phyloP scores from a whole-genome alignment of 208 protist species.

The Jaenimonas drosophilae region DNA sequence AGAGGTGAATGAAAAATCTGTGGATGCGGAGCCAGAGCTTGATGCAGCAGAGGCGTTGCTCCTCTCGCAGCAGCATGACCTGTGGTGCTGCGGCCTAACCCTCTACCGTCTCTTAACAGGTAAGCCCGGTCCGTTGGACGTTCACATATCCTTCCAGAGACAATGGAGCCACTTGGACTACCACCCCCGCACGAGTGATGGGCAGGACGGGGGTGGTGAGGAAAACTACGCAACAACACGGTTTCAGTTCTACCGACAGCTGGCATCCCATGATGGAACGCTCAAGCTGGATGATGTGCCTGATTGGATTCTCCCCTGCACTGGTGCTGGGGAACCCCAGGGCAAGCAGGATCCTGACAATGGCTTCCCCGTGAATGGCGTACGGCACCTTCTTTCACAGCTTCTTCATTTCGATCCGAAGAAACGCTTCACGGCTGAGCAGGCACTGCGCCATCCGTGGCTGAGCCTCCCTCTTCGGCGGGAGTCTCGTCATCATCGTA shows the following conservation, averaged over 20 bases:
- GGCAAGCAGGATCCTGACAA: background rate
- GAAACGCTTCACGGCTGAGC: constrained; percentile 44
- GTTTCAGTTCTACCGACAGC: constrained; percentile 64
- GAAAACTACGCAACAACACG: constrained; percentile 12
- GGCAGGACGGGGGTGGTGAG: constrained; percentile 2
- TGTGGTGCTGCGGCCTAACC: constrained; percentile 74
- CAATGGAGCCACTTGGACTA: constrained; percentile 16
- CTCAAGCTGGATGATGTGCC: constrained; percentile 44
- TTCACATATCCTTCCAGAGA: too few species aligned
- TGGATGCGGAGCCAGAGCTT: constrained; percentile 4
- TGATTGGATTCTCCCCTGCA: constrained; percentile 7
- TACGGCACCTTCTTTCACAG: constrained; percentile 37
- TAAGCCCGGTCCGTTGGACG: constrained; percentile 26
- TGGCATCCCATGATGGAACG: constrained; percentile 28
- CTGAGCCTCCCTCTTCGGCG: constrained; percentile 26
- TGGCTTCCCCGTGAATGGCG: constrained; percentile 19
- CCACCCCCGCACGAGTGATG: background rate
- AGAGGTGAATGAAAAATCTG: background rate
- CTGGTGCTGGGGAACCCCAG: background rate
- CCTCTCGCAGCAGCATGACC: constrained; percentile 43
- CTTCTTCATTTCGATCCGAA: constrained; percentile 53
- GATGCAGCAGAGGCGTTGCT: constrained; percentile 3
- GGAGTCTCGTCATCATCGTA: background rate
- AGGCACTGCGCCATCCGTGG: constrained; percentile 71
- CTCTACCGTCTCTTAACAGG: constrained; percentile 74